Evolutionary conservation across 805 yeast species (phyloP).

Genomic region (Candida peoriensis): DNA sequence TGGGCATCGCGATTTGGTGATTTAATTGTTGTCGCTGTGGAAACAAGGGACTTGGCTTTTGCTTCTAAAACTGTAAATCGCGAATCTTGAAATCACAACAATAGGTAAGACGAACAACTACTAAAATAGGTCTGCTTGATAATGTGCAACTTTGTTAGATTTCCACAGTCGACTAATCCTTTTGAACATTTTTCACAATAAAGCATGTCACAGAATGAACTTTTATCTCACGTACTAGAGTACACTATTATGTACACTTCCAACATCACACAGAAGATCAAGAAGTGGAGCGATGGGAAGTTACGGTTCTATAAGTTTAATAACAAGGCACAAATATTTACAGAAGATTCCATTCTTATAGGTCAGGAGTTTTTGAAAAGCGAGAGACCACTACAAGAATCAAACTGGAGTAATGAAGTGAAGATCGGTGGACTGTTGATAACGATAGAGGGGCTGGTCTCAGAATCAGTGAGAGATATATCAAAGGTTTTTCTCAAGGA

Average conservation of each 20-base stretch:
- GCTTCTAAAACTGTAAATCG: too few relatives aligned
- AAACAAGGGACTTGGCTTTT: too few relatives aligned
- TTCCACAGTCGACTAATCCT: too few relatives aligned
- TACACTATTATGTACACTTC: slow-evolving; percentile 18
- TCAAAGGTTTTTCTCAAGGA: slow-evolving; percentile 12
- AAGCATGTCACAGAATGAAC: slow-evolving; percentile 18
- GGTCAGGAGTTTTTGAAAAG: slow-evolving; percentile 14
- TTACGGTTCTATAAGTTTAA: slow-evolving; percentile 18
- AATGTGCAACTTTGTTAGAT: too few relatives aligned
- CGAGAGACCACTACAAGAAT: slow-evolving; percentile 6
- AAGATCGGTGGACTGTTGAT: slow-evolving; percentile 15
- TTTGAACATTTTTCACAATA: too few relatives aligned
- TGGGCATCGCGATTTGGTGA: too few relatives aligned
- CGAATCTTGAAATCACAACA: too few relatives aligned
- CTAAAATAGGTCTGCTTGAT: too few relatives aligned
- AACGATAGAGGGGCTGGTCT: slow-evolving; percentile 9
- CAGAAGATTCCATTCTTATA: slow-evolving; percentile 12
- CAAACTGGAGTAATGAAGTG: slow-evolving; percentile 13
- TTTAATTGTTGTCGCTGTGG: too few relatives aligned
- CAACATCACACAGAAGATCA: slow-evolving; percentile 17
- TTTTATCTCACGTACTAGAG: slow-evolving; percentile 19
- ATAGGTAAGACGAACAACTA: too few relatives aligned
- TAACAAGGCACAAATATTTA: slow-evolving; percentile 17
- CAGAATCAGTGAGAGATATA: slow-evolving; percentile 14
- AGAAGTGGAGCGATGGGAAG: slow-evolving; percentile 23